phyloP scores from a whole-genome alignment of 1,284 basidiomycete genomes.

The Ceratobasidium sp. region DNA sequence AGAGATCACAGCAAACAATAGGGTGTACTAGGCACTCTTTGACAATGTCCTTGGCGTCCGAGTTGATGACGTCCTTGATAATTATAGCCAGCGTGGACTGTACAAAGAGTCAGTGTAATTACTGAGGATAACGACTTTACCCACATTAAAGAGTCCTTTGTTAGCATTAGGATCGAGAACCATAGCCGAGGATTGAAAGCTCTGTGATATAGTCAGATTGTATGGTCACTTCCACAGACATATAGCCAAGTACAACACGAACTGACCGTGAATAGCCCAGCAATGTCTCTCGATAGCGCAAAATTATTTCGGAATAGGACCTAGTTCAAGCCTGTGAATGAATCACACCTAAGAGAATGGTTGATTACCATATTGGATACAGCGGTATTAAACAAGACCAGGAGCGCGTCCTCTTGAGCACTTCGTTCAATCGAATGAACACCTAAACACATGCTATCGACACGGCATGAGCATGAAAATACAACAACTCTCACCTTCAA shows the following conservation, averaged over 20 bases:
- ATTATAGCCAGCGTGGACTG: conserved; percentile 65
- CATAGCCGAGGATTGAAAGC: conserved; percentile 67
- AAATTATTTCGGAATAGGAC: conserved; percentile 58
- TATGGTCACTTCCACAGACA: neutral
- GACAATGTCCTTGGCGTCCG: conserved; percentile 63
- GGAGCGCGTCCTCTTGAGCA: conserved; percentile 66
- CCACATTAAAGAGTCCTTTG: conserved; percentile 59
- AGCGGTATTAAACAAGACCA: conserved; percentile 69
- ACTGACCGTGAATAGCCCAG: conserved; percentile 57
- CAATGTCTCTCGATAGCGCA: conserved; percentile 51
- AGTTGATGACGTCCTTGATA: conserved; percentile 70
- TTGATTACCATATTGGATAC: conserved; percentile 61
- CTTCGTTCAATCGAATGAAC: conserved; percentile 69
- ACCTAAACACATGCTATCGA: conserved; percentile 53
- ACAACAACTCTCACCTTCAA: too few relatives aligned
- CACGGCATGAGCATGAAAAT: too few relatives aligned
- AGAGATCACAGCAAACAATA: neutral
- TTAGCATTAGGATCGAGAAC: conserved; percentile 66
- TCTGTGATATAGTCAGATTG: conserved; percentile 51
- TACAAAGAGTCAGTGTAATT: neutral
- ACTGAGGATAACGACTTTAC: neutral
- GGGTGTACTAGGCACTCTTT: conserved; percentile 50
- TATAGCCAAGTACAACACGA: too few relatives aligned
- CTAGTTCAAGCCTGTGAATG: neutral
- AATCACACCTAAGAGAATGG: too few relatives aligned